Conservation (phyloP, 1,284 basidiomycete species). For the Cutaneotrichosporon arboriforme region DNA sequence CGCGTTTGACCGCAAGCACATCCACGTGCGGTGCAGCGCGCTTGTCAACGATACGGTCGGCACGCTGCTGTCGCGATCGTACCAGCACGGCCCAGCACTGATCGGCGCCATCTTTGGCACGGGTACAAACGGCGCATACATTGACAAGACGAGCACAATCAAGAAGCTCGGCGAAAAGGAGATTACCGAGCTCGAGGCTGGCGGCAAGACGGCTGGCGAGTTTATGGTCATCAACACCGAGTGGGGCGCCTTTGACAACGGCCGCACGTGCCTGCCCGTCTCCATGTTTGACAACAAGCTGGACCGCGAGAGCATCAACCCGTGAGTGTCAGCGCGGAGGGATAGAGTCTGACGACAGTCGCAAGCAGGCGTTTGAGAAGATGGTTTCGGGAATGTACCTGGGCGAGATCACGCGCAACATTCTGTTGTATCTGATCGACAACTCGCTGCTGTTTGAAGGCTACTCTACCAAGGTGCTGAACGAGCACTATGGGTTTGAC, state of each 20-base stretch:
- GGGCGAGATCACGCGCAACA: constrained; percentile 83
- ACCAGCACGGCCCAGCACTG: constrained; percentile 80
- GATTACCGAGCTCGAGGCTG: constrained; percentile 52
- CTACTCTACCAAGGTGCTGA: constrained; percentile 63
- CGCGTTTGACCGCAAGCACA: constrained; percentile 86
- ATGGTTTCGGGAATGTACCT: constrained; percentile 99
- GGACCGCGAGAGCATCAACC: constrained; percentile 91
- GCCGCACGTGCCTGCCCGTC: constrained; percentile 74
- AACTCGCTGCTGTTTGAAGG: constrained; percentile 68
- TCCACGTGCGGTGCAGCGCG: constrained; percentile 88
- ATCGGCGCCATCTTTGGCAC: constrained; percentile 92
- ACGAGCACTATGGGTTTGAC: constrained; percentile 89
- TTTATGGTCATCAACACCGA: constrained; percentile 96
- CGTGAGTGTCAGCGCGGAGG: constrained; percentile 43
- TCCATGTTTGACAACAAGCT: constrained; percentile 92
- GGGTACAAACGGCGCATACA: constrained; percentile 95
- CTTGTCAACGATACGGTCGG: constrained; percentile 98
- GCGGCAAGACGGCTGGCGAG: constrained; percentile 52
- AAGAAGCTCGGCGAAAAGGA: constrained; percentile 66
- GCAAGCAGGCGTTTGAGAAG: constrained; percentile 93
- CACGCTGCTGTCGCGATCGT: constrained; percentile 84
- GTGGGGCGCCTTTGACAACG: constrained; percentile 94
- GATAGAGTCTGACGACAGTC: constrained; percentile 33
- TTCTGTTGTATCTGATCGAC: constrained; percentile 81
- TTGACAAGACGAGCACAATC: constrained; percentile 80